Conservation (phyloP, 192 early-diverging fungal genomes). For the Coemansia sp. region DNA sequence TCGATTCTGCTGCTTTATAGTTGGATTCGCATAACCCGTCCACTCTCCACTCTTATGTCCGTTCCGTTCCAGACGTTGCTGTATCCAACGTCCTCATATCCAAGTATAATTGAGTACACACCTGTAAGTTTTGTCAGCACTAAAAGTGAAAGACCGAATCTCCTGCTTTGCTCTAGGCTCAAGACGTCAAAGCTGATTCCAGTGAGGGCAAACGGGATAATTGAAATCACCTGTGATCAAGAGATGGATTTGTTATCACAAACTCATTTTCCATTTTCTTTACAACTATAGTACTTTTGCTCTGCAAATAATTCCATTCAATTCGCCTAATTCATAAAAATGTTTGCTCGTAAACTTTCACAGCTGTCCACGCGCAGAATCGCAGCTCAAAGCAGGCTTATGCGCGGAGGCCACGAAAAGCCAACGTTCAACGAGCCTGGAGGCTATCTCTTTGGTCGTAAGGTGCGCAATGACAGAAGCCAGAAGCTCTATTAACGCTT, state of each 20-base stretch:
- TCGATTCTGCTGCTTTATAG: no score
- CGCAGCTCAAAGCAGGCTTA: constrained; percentile 33
- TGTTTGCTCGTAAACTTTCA: constrained; percentile 32
- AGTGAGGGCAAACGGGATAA: not conserved
- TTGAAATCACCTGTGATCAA: not conserved
- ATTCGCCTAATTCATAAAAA: constrained; percentile 4
- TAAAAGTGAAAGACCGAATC: no score
- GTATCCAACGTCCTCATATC: no score
- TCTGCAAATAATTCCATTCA: not conserved
- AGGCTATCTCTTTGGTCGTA: constrained; percentile 75
- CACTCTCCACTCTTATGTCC: no score
- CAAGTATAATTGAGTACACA: no score
- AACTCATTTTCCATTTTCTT: not conserved
- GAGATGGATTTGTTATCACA: not conserved
- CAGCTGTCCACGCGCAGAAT: constrained; percentile 25
- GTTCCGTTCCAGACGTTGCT: no score
- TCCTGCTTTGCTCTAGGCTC: no score
- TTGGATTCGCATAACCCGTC: no score
- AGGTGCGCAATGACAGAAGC: constrained; percentile 47
- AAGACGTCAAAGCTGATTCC: no score
- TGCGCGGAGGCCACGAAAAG: constrained; percentile 60
- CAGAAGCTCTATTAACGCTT: no score
- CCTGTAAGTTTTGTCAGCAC: no score
- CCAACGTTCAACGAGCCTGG: constrained; percentile 70
- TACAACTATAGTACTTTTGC: not conserved